Evolutionary conservation across 441 rosid species (phyloP), one percentile per base, ranked within the genome.

Genomic region (Adansonia rubrostipa): DNA sequence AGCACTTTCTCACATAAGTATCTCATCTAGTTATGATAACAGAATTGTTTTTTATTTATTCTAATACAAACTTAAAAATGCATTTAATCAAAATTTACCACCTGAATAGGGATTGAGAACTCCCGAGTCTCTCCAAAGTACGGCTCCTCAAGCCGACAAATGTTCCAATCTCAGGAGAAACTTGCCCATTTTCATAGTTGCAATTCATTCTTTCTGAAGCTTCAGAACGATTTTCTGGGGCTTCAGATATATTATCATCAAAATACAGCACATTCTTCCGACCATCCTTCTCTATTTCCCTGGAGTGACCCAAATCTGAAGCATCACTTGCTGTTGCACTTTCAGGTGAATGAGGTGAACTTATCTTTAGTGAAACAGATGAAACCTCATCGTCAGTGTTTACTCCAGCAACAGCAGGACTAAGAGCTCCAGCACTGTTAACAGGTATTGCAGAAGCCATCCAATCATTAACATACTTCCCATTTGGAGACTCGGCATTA

Each of bases 341-440:
- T 78, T 87, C 97, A 66, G 97, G 93, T 68, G 94, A 88, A 42
- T 64, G 88, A 56, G 94, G 87, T 82, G 92, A 95, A 60, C 81
- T 77, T 79, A 75, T 80, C 84, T 83, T 91, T 22, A 80, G 73
- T 61, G 89, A 87, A 63, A 84, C 80, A 76, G 84, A 79, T 81
- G 85, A 86, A 81, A 87, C 75, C 74, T 91, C 98, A 76, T 90
- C 88, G 74, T 94, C 93, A 36, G 82, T 61, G 71, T 86, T 84
- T 78, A 92, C 77, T 76, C 96, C 99, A 9, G 98, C 94, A 61
- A 98, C 98, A 64, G 94, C 92, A 36, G 98, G 97, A 36, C 94
- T 86, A 71, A 92, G 91, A 74, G 92, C 92, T 70, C 87, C 80
- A 79, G 88, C 95, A 78, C 88, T 88, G 79, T 93, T 89, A 78